Percentiles rank a stretch among this genome's conserved stretches.
These are phyloP conservation scores for Scheffersomyces coipomensis DNA, from an alignment of 805 yeast genomes.

Conservation along the genomic window DNA sequence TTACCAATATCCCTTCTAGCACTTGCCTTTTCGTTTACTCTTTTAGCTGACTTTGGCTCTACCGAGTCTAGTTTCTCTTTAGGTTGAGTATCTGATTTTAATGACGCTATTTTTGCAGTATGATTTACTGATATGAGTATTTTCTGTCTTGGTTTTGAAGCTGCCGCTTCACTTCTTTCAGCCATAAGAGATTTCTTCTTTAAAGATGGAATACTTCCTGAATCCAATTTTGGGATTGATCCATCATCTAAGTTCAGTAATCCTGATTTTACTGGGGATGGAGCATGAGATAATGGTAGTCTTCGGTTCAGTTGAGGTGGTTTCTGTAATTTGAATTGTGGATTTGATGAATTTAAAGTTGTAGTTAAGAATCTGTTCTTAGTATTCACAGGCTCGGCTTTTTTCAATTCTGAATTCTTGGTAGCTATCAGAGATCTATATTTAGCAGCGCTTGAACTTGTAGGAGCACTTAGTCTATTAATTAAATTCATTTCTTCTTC, in stretches of 20 bases:
- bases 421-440: conserved; percentile 4
- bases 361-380: conserved; percentile 37
- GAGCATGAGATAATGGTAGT: neutral
- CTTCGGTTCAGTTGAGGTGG: conserved; percentile 1
- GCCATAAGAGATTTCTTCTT: conserved; percentile 29
- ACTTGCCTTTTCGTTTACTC: neutral
- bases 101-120: neutral
- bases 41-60: conserved; percentile 1
- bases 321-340: conserved; percentile 20
- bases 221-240: conserved; percentile 13
- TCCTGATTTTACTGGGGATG: neutral
- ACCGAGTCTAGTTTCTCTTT: neutral
- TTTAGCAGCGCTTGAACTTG: conserved; percentile 30
- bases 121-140: conserved; percentile 5
- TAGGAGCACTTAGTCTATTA: conserved; percentile 25
- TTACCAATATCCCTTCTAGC: conserved; percentile 16
- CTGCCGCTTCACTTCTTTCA: conserved; percentile 23
- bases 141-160: conserved; percentile 24
- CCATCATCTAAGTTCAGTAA: conserved; percentile 4
- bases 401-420: neutral
- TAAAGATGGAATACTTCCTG: conserved; percentile 14
- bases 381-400: conserved; percentile 8
- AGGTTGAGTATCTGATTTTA: neutral
- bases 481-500: conserved; percentile 2
- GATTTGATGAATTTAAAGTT: conserved; percentile 30